Conservation (phyloP, 2,329 filamentous ascomycete species). For the Aschersonia sp. region DNA sequence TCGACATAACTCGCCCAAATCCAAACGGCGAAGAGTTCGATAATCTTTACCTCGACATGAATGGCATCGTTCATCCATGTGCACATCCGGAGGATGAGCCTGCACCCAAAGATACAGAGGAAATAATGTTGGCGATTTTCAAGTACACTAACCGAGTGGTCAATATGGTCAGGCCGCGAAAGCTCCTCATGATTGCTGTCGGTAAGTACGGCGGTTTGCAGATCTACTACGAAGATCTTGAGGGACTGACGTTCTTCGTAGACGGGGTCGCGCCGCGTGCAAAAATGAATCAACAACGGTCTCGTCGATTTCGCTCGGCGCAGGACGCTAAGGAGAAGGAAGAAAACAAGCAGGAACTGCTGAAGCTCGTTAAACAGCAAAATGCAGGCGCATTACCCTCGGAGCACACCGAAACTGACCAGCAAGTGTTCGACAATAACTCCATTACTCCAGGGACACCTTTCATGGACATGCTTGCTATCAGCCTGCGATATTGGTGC, state of each 20-base stretch:
- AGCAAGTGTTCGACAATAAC: conserved; percentile 86
- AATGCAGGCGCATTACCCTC: conserved; percentile 50
- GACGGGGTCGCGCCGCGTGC: conserved; percentile 95
- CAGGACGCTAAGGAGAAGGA: conserved; percentile 93
- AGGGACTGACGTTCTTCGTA: conserved; percentile 20
- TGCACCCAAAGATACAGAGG: conserved; percentile 83
- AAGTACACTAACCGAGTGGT: conserved; percentile 97
- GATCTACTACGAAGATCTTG: neutral
- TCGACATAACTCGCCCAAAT: conserved; percentile 73
- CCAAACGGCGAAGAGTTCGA: conserved; percentile 97
- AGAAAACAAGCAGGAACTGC: conserved; percentile 74
- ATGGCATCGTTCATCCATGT: conserved; percentile 97
- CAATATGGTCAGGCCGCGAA: conserved; percentile 94
- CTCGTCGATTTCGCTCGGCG: conserved; percentile 83
- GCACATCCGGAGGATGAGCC: conserved; percentile 92
- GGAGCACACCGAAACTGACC: conserved; percentile 47
- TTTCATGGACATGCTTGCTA: conserved; percentile 92
- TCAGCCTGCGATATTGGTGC: conserved; percentile 88
- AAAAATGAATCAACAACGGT: conserved; percentile 99
- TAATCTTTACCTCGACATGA: conserved; percentile 98
- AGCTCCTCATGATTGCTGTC: conserved; percentile 93
- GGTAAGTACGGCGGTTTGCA: conserved; percentile 35
- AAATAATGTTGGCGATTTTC: conserved; percentile 99
- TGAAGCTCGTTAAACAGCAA: conserved; percentile 71
- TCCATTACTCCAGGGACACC: conserved; percentile 91